Percentiles rank a stretch among this genome's conserved stretches.
Conservation (phyloP, 306 rosid genomes). For the Erythrophleum fordii region DNA sequence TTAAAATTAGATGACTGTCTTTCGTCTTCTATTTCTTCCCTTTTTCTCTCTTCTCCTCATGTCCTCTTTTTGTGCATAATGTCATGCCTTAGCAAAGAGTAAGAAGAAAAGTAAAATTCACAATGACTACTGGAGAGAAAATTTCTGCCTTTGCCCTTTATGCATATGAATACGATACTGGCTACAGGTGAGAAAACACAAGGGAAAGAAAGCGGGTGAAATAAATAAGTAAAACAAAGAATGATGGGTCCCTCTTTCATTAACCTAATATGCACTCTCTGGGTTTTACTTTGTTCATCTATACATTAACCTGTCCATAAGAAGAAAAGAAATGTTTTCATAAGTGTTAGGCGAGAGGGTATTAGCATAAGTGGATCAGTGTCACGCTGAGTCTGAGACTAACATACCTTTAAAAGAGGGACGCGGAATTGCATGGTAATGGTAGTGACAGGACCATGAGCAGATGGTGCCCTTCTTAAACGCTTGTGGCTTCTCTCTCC, state of each 20-base stretch:
- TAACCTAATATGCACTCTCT: not conserved
- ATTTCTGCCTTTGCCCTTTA: no score
- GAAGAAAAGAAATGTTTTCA: no score
- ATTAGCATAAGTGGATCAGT: not conserved
- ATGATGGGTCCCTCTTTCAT: constrained; percentile 9
- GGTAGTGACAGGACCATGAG: constrained; percentile 29
- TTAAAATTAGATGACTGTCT: not conserved
- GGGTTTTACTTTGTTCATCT: no score
- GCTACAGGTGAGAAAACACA: no score
- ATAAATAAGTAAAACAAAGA: constrained; percentile 11
- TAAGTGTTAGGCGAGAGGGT: no score
- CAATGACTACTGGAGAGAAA: no score
- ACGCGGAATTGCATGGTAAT: no score
- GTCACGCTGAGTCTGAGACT: not conserved
- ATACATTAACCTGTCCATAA: no score
- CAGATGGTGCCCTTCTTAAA: constrained; percentile 10
- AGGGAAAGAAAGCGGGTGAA: not conserved
- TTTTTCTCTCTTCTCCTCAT: not conserved
- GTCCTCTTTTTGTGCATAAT: not conserved
- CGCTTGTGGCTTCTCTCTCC: no score
- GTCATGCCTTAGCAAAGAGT: not conserved
- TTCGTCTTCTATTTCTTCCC: not conserved
- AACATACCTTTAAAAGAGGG: no score
- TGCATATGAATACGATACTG: no score
- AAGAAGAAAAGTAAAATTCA: not conserved